Conservation (phyloP, 371 early-diverging fungal genomes). For the Mucor plumbeus region DNA sequence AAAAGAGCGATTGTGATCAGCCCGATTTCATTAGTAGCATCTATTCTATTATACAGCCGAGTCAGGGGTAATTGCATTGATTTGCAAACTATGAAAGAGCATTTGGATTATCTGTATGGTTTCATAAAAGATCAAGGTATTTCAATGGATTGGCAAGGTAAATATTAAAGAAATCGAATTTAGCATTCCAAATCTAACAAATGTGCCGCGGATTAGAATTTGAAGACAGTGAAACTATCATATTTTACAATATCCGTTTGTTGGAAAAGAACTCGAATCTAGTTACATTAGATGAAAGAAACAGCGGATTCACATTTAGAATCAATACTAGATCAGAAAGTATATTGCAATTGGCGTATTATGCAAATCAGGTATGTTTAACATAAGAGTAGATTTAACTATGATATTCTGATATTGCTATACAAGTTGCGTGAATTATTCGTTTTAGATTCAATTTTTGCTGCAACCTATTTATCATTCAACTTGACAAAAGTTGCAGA, state of each 20-base stretch:
- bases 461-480: constrained; percentile 35
- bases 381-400: neutral
- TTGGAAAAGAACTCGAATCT: constrained; percentile 32
- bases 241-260: constrained; percentile 33
- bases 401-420: neutral
- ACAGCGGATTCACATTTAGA: constrained; percentile 20
- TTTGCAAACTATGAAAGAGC: constrained; percentile 25
- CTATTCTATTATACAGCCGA: constrained; percentile 35
- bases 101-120: constrained; percentile 18
- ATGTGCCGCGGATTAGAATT: constrained; percentile 23
- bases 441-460: constrained; percentile 34
- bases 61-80: constrained; percentile 27
- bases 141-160: constrained; percentile 43
- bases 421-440: constrained; percentile 32
- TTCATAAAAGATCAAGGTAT: constrained; percentile 19
- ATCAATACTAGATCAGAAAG: constrained; percentile 29
- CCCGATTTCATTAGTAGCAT: constrained; percentile 33
- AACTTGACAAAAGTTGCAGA: constrained; percentile 8
- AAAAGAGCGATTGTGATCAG: constrained; percentile 24
- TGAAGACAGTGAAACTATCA: constrained; percentile 32
- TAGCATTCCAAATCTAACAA: neutral
- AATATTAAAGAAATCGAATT: neutral
- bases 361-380: constrained; percentile 36
- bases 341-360: constrained; percentile 35
- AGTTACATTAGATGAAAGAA: constrained; percentile 29